Percentiles rank a stretch among this genome's conserved stretches.
Evolutionary conservation across 179 eudicot species (phyloP).

Genomic region (Sideroxylon spinosum): DNA sequence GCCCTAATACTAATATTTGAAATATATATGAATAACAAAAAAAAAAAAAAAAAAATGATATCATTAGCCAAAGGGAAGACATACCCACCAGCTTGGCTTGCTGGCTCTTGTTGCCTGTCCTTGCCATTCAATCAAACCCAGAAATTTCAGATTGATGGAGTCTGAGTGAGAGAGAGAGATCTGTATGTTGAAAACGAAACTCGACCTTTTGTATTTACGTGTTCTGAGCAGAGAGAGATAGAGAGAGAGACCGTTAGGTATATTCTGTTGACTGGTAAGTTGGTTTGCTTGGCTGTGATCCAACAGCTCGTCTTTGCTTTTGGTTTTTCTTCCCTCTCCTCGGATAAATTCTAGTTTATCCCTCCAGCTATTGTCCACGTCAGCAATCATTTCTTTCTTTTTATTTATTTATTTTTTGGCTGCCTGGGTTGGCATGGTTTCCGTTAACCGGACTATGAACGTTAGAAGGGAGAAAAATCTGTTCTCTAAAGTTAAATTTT

Average conservation of each 20-base stretch:
- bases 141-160: background rate
- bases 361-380: too few species aligned
- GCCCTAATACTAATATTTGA: background rate
- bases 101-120: slow-evolving; percentile 44
- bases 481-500: too few species aligned
- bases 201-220: background rate
- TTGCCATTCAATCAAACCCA: slow-evolving; percentile 27
- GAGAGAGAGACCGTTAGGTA: slow-evolving; percentile 5
- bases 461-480: too few species aligned
- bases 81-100: slow-evolving; percentile 78
- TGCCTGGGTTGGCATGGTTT: too few species aligned
- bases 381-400: too few species aligned
- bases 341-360: too few species aligned
- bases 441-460: too few species aligned
- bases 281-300: slow-evolving; percentile 11
- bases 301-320: background rate
- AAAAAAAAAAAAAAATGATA: background rate
- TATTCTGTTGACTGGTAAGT: slow-evolving; percentile 16
- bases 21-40: background rate
- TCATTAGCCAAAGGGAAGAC: slow-evolving; percentile 21
- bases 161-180: slow-evolving; percentile 9
- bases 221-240: background rate
- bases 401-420: too few species aligned
- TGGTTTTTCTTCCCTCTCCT: background rate
- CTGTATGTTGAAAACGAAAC: slow-evolving; percentile 7